These are phyloP conservation scores for Metschnikowia bowlesiae DNA, from an alignment of 805 yeast genomes.

Conservation along the genomic window DNA sequence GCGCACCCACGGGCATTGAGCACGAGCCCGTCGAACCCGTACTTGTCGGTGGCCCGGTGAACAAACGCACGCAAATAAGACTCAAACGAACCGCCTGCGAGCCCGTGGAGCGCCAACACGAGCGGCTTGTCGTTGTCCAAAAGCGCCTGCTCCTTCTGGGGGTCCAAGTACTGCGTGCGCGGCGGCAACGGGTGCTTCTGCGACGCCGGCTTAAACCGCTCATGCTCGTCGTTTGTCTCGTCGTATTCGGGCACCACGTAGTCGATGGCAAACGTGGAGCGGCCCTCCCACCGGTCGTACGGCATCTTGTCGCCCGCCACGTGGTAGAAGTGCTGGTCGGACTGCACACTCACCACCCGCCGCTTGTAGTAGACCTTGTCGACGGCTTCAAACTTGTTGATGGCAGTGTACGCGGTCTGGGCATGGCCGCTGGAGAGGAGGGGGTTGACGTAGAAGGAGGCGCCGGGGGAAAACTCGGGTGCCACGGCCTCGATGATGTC, in stretches of 20 bases:
- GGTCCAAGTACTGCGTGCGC: conserved; percentile 57
- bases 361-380: conserved; percentile 46
- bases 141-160: conserved; percentile 35
- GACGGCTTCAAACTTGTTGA: conserved; percentile 37
- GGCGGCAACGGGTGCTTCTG: conserved; percentile 59
- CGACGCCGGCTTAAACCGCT: conserved; percentile 38
- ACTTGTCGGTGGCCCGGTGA: conserved; percentile 37
- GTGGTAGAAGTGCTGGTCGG: conserved; percentile 20
- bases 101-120: conserved; percentile 62
- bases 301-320: conserved; percentile 26
- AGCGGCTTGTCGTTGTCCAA: conserved; percentile 46
- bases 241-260: conserved; percentile 32
- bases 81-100: conserved; percentile 79
- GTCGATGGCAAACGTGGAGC: conserved; percentile 48
- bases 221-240: conserved; percentile 19
- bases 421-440: conserved; percentile 44
- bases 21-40: conserved; percentile 52
- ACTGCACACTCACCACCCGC: conserved; percentile 31
- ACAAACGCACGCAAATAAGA: conserved; percentile 60
- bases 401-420: conserved; percentile 47
- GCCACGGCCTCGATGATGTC: conserved; percentile 34
- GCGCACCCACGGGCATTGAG: conserved; percentile 76
- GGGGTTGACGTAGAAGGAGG: conserved; percentile 43
- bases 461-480: conserved; percentile 36
- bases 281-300: conserved; percentile 40